Percentiles rank a stretch among this genome's conserved stretches.
Conservation (phyloP, 805 yeast genomes). For the Candida coleopterorum region DNA sequence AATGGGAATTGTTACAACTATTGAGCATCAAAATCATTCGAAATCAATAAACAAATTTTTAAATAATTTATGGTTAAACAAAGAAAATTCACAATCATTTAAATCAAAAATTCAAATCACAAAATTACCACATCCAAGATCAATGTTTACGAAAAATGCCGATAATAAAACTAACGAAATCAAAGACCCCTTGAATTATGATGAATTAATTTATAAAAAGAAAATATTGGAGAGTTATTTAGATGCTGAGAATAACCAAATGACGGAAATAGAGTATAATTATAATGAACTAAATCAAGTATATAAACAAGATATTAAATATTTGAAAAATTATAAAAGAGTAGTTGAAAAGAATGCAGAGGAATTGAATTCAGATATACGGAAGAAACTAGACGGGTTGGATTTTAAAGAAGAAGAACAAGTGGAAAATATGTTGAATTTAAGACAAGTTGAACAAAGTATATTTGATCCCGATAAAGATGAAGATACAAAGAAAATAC, state of each 20-base stretch:
- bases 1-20: conserved; percentile 21
- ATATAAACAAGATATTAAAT: conserved; percentile 28
- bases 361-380: conserved; percentile 14
- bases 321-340: conserved; percentile 27
- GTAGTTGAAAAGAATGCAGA: conserved; percentile 13
- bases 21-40: conserved; percentile 14
- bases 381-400: conserved; percentile 8
- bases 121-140: conserved; percentile 19
- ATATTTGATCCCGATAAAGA: conserved; percentile 14
- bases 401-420: conserved; percentile 1
- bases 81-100: conserved; percentile 17
- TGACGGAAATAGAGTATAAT: conserved; percentile 26
- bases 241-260: conserved; percentile 37
- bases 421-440: neutral
- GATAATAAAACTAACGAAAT: conserved; percentile 10
- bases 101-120: conserved; percentile 20
- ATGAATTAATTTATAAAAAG: conserved; percentile 20
- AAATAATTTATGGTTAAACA: conserved; percentile 21
- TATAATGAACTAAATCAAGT: conserved; percentile 17
- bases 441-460: neutral
- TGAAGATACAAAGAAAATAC: conserved; percentile 14
- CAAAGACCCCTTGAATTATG: conserved; percentile 20
- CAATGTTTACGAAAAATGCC: conserved; percentile 13
- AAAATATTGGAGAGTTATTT: conserved; percentile 30
- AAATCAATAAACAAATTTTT: conserved; percentile 17